These are phyloP conservation scores for Leccinum sublutescens DNA, from an alignment of 768 basidiomycete genomes.

Conservation along the genomic window DNA sequence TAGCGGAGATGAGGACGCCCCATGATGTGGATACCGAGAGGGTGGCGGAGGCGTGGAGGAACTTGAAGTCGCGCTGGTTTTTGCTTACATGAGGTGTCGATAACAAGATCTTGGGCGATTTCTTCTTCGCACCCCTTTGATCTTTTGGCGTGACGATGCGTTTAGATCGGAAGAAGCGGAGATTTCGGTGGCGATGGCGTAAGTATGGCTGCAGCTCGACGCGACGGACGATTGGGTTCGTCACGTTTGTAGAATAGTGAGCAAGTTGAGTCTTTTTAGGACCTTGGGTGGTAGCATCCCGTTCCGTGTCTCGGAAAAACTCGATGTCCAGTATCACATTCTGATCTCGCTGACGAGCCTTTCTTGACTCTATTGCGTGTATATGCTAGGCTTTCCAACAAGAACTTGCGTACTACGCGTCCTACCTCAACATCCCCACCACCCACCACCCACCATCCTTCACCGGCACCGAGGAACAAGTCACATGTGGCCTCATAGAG, in stretches of 20 bases:
- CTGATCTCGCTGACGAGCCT: conserved; percentile 10
- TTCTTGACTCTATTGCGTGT: neutral
- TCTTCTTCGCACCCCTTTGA: conserved; percentile 7
- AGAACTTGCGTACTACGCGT: conserved; percentile 81
- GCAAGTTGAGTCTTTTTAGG: conserved; percentile 33
- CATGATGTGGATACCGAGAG: conserved; percentile 43
- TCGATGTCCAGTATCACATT: conserved; percentile 11
- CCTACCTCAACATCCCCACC: conserved; percentile 84
- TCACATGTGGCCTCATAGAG: conserved; percentile 90
- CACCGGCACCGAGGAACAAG: conserved; percentile 68
- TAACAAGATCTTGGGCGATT: conserved; percentile 58
- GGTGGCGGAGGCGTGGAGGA: conserved; percentile 85
- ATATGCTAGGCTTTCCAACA: conserved; percentile 77
- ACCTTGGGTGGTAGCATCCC: neutral
- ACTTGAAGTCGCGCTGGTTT: conserved; percentile 62
- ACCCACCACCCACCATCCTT: conserved; percentile 65
- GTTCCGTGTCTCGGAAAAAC: conserved; percentile 19
- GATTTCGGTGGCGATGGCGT: conserved; percentile 69
- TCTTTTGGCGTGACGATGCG: conserved; percentile 2
- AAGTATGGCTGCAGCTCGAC: conserved; percentile 87
- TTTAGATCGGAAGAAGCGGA: conserved; percentile 64
- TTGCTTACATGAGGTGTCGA: conserved; percentile 54
- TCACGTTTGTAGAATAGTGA: conserved; percentile 93
- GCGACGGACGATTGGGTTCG: conserved; percentile 90
- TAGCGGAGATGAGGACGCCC: neutral